Percentiles rank a stretch among this genome's conserved stretches.
phyloP scores from a whole-genome alignment of 164 flowering plant genomes.

The Piper betle region DNA sequence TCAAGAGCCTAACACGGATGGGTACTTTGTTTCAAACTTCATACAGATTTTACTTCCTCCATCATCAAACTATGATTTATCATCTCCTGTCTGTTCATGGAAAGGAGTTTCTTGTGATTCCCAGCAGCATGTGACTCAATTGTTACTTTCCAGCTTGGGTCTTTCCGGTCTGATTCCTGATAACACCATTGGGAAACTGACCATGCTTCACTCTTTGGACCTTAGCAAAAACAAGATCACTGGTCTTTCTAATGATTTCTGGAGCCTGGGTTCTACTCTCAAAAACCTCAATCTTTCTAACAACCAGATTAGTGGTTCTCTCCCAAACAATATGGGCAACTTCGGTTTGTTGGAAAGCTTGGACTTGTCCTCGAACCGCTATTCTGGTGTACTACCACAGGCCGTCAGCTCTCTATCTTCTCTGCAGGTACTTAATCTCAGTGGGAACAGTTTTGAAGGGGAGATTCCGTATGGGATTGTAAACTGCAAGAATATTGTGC shows the following conservation, averaged over 20 bases:
- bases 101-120: slow-evolving; percentile 50
- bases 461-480: slow-evolving; percentile 40
- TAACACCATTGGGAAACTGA: slow-evolving; percentile 64
- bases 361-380: slow-evolving; percentile 57
- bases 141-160: slow-evolving; percentile 41
- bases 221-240: slow-evolving; percentile 69
- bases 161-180: slow-evolving; percentile 76
- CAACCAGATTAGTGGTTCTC: slow-evolving; percentile 43
- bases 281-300: slow-evolving; percentile 48
- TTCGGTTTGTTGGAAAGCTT: slow-evolving; percentile 46
- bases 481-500: slow-evolving; percentile 33
- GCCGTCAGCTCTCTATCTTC: slow-evolving; percentile 40
- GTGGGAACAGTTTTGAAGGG: slow-evolving; percentile 39
- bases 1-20: slow-evolving; percentile 72
- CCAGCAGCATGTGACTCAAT: slow-evolving; percentile 26
- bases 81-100: slow-evolving; percentile 66
- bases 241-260: slow-evolving; percentile 65
- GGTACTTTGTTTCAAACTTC: slow-evolving; percentile 52
- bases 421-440: slow-evolving; percentile 41
- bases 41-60: slow-evolving; percentile 50
- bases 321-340: slow-evolving; percentile 64
- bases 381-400: slow-evolving; percentile 55
- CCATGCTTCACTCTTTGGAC: slow-evolving; percentile 51
- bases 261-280: slow-evolving; percentile 51
- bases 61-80: slow-evolving; percentile 20